Evolutionary conservation across 2,329 filamentous ascomycete genomes (phyloP).

Genomic region (Scytalidium lignicola): DNA sequence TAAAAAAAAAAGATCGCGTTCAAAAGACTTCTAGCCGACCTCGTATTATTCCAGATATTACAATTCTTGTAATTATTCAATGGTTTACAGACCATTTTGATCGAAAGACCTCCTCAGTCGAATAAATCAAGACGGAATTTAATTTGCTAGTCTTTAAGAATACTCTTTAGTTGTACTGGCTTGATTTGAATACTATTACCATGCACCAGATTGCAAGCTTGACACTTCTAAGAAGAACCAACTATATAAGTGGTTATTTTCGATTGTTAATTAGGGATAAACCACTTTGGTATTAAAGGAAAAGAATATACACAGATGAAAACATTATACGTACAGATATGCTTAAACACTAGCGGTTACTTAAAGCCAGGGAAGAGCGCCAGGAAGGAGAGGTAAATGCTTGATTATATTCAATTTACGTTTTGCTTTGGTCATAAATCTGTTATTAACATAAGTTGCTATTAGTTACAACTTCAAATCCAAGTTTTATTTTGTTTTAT

Average conservation of each 20-base stretch:
- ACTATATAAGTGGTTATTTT: constrained; percentile 8
- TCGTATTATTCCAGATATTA: too few relatives aligned
- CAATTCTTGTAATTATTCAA: too few relatives aligned
- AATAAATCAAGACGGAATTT: too few relatives aligned
- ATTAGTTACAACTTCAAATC: constrained; percentile 13
- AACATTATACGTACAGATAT: constrained; percentile 5
- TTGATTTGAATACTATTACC: constrained; percentile 8
- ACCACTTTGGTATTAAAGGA: constrained; percentile 7
- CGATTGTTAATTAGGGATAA: constrained; percentile 7
- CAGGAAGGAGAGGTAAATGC: too few relatives aligned
- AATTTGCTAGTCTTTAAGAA: too few relatives aligned
- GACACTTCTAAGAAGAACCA: constrained; percentile 4
- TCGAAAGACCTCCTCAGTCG: too few relatives aligned
- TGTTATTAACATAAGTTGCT: constrained; percentile 2
- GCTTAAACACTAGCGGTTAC: constrained; percentile 2
- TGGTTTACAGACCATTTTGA: too few relatives aligned
- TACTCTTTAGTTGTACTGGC: too few relatives aligned
- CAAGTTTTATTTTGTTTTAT: constrained; percentile 6
- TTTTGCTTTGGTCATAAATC: constrained; percentile 6
- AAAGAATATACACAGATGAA: constrained; percentile 6
- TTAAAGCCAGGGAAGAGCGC: too few relatives aligned
- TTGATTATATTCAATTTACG: constrained; percentile 13
- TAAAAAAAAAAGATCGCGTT: too few relatives aligned
- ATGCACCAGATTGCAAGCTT: constrained; percentile 7
- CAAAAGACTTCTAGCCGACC: too few relatives aligned